These are phyloP conservation scores for Synchytrium microbalum DNA, from an alignment of 371 early-diverging fungal species.

Conservation along the genomic window DNA sequence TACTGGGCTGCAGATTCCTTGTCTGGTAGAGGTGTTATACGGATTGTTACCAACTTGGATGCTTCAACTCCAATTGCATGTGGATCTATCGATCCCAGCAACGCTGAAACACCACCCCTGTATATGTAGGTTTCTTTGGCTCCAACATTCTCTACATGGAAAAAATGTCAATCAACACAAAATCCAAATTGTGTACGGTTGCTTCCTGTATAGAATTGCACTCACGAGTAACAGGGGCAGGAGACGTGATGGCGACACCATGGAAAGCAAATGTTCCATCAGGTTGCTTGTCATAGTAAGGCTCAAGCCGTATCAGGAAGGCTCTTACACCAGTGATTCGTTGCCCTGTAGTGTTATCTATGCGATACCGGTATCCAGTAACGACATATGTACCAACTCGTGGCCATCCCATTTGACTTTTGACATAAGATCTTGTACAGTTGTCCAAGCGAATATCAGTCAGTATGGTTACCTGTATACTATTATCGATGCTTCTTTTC, in stretches of 20 bases:
- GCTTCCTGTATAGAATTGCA: no score
- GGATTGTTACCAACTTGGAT: background rate
- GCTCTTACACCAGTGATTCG: background rate
- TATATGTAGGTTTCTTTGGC: background rate
- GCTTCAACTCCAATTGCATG: background rate
- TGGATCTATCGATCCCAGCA: background rate
- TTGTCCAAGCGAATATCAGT: background rate
- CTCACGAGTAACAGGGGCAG: background rate
- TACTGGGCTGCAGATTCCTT: background rate
- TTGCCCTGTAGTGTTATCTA: background rate
- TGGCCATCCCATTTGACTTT: background rate
- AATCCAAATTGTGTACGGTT: no score
- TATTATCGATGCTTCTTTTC: background rate
- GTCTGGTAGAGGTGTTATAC: background rate
- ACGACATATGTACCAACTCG: background rate
- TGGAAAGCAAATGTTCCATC: background rate
- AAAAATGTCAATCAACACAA: no score
- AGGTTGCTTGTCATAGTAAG: background rate
- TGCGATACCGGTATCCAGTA: background rate
- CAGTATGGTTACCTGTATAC: background rate
- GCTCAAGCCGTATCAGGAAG: background rate
- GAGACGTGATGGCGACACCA: background rate
- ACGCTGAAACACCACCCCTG: background rate
- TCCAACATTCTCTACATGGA: no score
- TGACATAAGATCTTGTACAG: background rate